Conservation (phyloP, 2,329 filamentous ascomycete species). For the Xylaria sp. region DNA sequence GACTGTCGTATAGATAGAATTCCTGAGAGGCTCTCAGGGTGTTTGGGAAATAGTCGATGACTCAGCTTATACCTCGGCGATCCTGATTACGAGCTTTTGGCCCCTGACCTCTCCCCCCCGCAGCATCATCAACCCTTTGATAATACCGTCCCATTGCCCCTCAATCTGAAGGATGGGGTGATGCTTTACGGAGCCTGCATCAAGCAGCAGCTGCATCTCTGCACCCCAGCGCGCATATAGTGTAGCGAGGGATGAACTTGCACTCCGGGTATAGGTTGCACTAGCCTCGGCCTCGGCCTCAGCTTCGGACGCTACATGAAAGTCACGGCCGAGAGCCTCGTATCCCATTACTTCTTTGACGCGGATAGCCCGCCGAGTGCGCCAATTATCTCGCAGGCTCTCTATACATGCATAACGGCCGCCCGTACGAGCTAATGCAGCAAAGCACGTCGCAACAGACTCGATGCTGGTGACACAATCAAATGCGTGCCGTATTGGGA, state of each 20-base stretch:
- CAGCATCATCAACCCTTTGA: not conserved
- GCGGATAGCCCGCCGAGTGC: conserved; percentile 1
- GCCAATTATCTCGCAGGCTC: not conserved
- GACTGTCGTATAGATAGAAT: not conserved
- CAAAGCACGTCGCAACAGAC: not conserved
- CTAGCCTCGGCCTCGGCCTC: not conserved
- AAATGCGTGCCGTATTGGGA: not conserved
- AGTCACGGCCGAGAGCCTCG: not conserved
- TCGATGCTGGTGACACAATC: not conserved
- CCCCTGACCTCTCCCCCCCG: not conserved
- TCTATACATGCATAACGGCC: conserved; percentile 1
- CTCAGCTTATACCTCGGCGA: not conserved
- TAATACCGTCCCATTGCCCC: not conserved
- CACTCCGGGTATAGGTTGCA: not conserved
- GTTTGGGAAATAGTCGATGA: not conserved
- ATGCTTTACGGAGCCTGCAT: conserved; percentile 4
- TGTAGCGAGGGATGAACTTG: not conserved
- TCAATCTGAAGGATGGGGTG: conserved; percentile 1
- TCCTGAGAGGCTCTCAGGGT: not conserved
- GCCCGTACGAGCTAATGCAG: not conserved
- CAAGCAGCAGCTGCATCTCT: not conserved
- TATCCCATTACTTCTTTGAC: not conserved
- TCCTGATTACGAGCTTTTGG: not conserved
- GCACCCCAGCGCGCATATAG: not conserved
- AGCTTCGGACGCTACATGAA: not conserved